phyloP scores from a whole-genome alignment of 495 filamentous ascomycete species.

The Lentithecium fluviatile region DNA sequence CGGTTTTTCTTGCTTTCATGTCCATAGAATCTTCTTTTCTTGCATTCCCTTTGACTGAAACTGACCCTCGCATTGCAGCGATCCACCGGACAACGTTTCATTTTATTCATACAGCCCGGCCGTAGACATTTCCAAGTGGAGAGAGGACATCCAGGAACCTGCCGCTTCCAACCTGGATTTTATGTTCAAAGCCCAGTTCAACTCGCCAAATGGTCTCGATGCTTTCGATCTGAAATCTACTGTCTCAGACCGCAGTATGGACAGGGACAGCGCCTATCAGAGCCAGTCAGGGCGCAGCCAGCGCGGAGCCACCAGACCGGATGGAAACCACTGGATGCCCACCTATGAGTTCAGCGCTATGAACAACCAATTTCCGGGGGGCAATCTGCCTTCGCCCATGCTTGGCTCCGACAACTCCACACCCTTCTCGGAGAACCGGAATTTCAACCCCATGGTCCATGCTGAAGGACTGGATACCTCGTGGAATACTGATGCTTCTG shows the following conservation, averaged over 20 bases:
- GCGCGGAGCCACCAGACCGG: slow-evolving; percentile 5
- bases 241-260: slow-evolving; percentile 34
- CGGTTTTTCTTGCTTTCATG: slow-evolving; percentile 21
- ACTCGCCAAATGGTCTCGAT: slow-evolving; percentile 21
- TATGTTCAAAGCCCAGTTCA: slow-evolving; percentile 17
- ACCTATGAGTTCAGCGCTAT: slow-evolving; percentile 2
- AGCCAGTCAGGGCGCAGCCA: slow-evolving; percentile 32
- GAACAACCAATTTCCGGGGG: slow-evolving; percentile 34
- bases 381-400: slow-evolving; percentile 44
- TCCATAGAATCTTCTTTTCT: slow-evolving; percentile 5
- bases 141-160: slow-evolving; percentile 31
- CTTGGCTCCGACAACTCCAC: slow-evolving; percentile 43
- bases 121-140: slow-evolving; percentile 37
- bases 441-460: slow-evolving; percentile 16
- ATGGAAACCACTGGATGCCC: slow-evolving; percentile 14
- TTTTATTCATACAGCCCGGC: slow-evolving; percentile 19
- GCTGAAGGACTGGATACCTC: slow-evolving; percentile 14
- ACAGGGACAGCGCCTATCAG: slow-evolving; percentile 39
- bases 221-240: slow-evolving; percentile 25
- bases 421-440: slow-evolving; percentile 17
- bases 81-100: slow-evolving; percentile 25
- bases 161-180: slow-evolving; percentile 24
- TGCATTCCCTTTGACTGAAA: slow-evolving; percentile 27
- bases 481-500: too few relatives aligned
- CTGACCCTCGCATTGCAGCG: slow-evolving; percentile 30